Percentiles rank a stretch among this genome's conserved stretches.
Conservation (phyloP, 2,329 filamentous ascomycete species). For the Dendryphion nanum region DNA sequence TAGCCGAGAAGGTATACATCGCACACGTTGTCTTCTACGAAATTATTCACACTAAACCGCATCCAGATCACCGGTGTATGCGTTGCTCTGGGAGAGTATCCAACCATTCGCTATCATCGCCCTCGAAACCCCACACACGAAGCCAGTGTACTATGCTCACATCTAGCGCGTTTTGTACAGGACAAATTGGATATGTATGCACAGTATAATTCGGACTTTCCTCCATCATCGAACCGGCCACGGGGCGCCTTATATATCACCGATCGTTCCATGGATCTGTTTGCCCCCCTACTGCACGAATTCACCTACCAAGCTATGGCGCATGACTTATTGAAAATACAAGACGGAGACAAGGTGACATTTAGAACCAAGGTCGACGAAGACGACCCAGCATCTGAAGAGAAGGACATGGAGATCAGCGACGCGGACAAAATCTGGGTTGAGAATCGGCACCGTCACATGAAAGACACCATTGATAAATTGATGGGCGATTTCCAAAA, state of each 20-base stretch:
- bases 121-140: constrained; percentile 76
- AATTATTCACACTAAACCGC: background rate
- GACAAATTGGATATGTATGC: constrained; percentile 88
- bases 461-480: constrained; percentile 96
- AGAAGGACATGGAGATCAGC: constrained; percentile 86
- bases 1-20: constrained; percentile 76
- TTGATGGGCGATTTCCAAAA: constrained; percentile 89
- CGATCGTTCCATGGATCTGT: constrained; percentile 89
- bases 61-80: constrained; percentile 85
- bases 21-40: background rate
- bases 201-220: constrained; percentile 79
- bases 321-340: constrained; percentile 84
- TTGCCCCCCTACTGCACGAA: constrained; percentile 85
- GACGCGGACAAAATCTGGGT: constrained; percentile 96
- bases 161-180: constrained; percentile 88
- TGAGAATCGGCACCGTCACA: constrained; percentile 89
- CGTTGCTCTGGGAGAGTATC: constrained; percentile 89
- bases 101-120: constrained; percentile 86
- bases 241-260: constrained; percentile 82
- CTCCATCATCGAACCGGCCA: constrained; percentile 73
- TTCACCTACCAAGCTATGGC: constrained; percentile 99
- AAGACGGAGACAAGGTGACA: constrained; percentile 83
- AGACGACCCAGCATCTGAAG: constrained; percentile 66
- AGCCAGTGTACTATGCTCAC: constrained; percentile 80
- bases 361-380: constrained; percentile 80